Base-by-base conservation (phyloP, 2,329 filamentous ascomycete genomes). In the Alternaria ventricosa region DNA sequence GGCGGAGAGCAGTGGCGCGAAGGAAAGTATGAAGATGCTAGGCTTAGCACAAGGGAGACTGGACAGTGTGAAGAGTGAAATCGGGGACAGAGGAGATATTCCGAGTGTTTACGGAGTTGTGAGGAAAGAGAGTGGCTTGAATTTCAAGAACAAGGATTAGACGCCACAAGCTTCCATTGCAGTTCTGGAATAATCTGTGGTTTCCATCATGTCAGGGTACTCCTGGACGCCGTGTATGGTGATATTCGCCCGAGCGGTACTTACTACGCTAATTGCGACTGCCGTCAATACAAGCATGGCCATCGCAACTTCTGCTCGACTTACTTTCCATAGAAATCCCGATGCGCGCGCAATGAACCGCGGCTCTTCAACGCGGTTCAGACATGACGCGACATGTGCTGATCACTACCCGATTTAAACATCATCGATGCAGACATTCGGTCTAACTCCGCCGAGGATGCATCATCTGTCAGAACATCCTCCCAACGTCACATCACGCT, bases 21-120 rank as follows among this genome's bases (percentile, higher is more conserved):
- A 47, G 43, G 84, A 87, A 46, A 85, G 84, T 62, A 79, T 97
- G 79, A 86, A 83, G 63, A 89, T 88, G 66, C 81, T 91, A 1
- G 88, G 92, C 78, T 84, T 90, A 4, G 90, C 85, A 1, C 90
- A 94, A 79, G 83, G 81, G 27, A 63, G 96, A 78, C 79, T 97
- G 71, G 84, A 85, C 58, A 81, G 83, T 60, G 89, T 97, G 3
- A 90, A 92, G 78, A 87, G 90, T 61, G 85, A 93, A 64, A 82
- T 84, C 51, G 93, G 92, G 0, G 85, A 86, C 47, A 88, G 85
- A 69, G 93, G 93, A 0, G 94, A 97, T 79, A 88, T 97, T 77
- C 90, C 92, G 3, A 90, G 87, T 11, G 90, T 97, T 41, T 97
- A 97, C 81, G 94, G 94, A 0, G 90, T 90, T 3, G 89, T 92